Percentiles rank a stretch among this genome's conserved stretches.
phyloP scores from a whole-genome alignment of 2,329 filamentous ascomycete genomes.

The Claviceps cyperi region DNA sequence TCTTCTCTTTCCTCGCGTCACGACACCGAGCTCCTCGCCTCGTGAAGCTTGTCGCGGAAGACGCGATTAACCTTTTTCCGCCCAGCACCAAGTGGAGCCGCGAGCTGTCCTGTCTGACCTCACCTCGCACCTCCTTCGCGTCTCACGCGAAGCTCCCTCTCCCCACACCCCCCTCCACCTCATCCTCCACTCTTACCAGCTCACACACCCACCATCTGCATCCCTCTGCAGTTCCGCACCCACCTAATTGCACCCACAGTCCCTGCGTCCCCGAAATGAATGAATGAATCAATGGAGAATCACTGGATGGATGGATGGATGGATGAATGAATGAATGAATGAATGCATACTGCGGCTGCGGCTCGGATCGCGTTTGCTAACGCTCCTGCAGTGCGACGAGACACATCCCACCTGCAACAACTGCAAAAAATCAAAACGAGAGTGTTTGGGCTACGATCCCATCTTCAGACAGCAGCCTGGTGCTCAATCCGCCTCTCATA shows the following conservation, averaged over 20 bases:
- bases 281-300: not conserved
- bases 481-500: slow-evolving; percentile 55
- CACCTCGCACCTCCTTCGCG: not conserved
- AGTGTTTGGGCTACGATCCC: slow-evolving; percentile 75
- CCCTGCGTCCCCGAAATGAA: not conserved
- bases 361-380: slow-evolving; percentile 1
- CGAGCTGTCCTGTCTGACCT: slow-evolving; percentile 1
- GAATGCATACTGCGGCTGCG: slow-evolving; percentile 1
- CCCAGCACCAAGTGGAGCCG: not conserved
- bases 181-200: not conserved
- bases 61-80: slow-evolving; percentile 3
- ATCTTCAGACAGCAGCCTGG: slow-evolving; percentile 66
- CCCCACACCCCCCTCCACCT: not conserved
- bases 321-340: not conserved
- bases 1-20: not conserved
- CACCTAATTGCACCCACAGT: not conserved
- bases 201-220: not conserved
- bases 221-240: not conserved
- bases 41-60: not conserved
- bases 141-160: not conserved
- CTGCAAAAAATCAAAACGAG: slow-evolving; percentile 77
- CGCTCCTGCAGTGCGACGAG: slow-evolving; percentile 74
- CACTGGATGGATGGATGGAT: not conserved
- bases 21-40: not conserved
- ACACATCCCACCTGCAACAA: slow-evolving; percentile 83